Base-by-base conservation (phyloP, 2,329 filamentous ascomycete genomes). In the Colletotrichum graminicola region DNA sequence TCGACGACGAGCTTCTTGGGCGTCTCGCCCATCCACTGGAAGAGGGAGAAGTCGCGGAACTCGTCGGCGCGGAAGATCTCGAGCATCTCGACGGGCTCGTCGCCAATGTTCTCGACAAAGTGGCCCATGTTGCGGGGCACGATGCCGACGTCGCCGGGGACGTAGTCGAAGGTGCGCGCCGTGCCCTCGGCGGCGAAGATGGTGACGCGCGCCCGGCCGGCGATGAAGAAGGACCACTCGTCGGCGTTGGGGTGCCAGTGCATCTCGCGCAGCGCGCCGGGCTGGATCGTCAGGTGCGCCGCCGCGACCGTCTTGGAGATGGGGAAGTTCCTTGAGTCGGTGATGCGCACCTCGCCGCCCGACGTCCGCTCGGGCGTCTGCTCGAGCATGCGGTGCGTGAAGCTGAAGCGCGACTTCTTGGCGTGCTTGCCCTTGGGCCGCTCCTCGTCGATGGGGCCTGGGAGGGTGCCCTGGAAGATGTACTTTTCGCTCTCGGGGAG, bases 211-310 rank as follows among this genome's bases (percentile, higher is more conserved):
- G 91, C 93, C 51, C 89, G 88, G 0, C 93, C 93, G 34, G 83
- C 82, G 78, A 95, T 88, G 83, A 95, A 94, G 80, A 93, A 95
- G 8, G 90, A 92, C 92, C 92, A 95, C 79, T 94, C 92, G 76
- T 94, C 93, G 16, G 92, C 92, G 55, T 89, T 90, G 0, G 92
- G 92, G 77, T 95, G 93, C 93, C 93, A 95, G 83, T 95, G 93
- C 86, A 95, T 94, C 82, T 94, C 92, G 12, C 92, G 88, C 78
- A 94, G 84, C 0, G 91, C 91, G 18, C 91, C 91, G 0, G 92
- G 92, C 74, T 92, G 84, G 72, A 95, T 92, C 47, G 88, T 87
- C 23, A 93, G 87, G 76, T 94, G 87, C 1, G 92, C 93, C 0
- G 92, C 92, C 0, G 92, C 91, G 26, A 94, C 87, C 0, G 90